Evolutionary conservation across 1,284 basidiomycete genomes (phyloP).

Genomic region (Cutaneotrichosporon cutaneum): DNA sequence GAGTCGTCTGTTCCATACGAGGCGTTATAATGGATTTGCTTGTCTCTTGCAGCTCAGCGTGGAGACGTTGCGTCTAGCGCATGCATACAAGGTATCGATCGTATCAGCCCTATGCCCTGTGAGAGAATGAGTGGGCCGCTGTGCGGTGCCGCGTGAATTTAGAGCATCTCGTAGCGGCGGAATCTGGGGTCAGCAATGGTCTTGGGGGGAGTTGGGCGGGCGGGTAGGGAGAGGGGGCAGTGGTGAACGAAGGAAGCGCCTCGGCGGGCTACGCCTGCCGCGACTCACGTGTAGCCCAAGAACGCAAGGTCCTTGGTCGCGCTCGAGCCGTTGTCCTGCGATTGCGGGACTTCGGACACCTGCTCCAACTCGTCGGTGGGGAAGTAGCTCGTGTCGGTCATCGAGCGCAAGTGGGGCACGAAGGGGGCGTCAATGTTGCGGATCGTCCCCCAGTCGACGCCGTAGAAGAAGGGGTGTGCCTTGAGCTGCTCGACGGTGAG

Average conservation of each 20-base stretch:
- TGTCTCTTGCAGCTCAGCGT: background rate
- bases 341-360: slow-evolving; percentile 60
- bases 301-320: slow-evolving; percentile 87
- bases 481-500: slow-evolving; percentile 86
- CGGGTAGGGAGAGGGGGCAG: too few relatives aligned
- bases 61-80: background rate
- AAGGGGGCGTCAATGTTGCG: slow-evolving; percentile 94
- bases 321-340: slow-evolving; percentile 65
- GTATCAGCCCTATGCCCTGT: slow-evolving; percentile 1
- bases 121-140: background rate
- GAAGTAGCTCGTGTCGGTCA: slow-evolving; percentile 89
- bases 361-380: slow-evolving; percentile 92
- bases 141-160: slow-evolving; percentile 5
- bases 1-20: background rate
- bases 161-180: slow-evolving; percentile 52
- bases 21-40: background rate
- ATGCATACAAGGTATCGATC: slow-evolving; percentile 1
- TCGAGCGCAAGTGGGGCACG: slow-evolving; percentile 85
- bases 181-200: slow-evolving; percentile 20
- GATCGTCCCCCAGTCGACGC: slow-evolving; percentile 89
- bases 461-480: slow-evolving; percentile 92
- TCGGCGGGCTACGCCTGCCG: too few relatives aligned
- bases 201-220: slow-evolving; percentile 19
- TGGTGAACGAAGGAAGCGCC: too few relatives aligned
- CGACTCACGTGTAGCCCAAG: slow-evolving; percentile 64